These are phyloP conservation scores for Globisporangium carolinianum DNA, from an alignment of 352 stramenopile genomes.

Conservation along the genomic window DNA sequence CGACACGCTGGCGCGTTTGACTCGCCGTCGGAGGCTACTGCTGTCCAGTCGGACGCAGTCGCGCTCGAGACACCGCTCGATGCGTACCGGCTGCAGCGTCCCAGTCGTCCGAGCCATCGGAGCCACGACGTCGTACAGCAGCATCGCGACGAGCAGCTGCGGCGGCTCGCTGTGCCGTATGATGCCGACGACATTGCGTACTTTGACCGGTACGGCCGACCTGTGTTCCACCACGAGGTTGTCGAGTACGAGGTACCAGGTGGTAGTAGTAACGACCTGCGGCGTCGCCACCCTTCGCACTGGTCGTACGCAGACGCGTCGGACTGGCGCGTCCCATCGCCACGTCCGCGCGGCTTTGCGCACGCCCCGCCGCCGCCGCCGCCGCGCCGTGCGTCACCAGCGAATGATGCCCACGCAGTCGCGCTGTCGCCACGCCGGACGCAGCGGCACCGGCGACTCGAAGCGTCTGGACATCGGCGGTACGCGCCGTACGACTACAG, in stretches of 20 bases:
- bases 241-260: no score
- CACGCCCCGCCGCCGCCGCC: background rate
- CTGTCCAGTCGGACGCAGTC: background rate
- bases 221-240: slow-evolving; percentile 7
- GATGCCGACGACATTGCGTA: slow-evolving; percentile 7
- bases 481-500: slow-evolving; percentile 4
- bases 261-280: no score
- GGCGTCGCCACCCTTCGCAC: slow-evolving; percentile 1
- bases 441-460: background rate
- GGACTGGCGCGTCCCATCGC: slow-evolving; percentile 5
- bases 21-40: no score
- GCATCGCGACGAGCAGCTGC: background rate
- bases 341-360: slow-evolving; percentile 1
- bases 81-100: slow-evolving; percentile 1
- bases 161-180: background rate
- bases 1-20: no score
- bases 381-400: background rate
- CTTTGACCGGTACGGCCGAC: slow-evolving; percentile 12
- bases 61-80: slow-evolving; percentile 6
- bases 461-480: background rate
- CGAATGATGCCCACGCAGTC: background rate
- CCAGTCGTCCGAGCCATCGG: background rate
- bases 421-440: background rate
- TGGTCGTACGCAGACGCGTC: slow-evolving; percentile 9
- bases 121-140: background rate